Evolutionary conservation across 2,329 filamentous ascomycete species (phyloP), one percentile per base, ranked within the genome.

Genomic region (Lomentospora prolificans): DNA sequence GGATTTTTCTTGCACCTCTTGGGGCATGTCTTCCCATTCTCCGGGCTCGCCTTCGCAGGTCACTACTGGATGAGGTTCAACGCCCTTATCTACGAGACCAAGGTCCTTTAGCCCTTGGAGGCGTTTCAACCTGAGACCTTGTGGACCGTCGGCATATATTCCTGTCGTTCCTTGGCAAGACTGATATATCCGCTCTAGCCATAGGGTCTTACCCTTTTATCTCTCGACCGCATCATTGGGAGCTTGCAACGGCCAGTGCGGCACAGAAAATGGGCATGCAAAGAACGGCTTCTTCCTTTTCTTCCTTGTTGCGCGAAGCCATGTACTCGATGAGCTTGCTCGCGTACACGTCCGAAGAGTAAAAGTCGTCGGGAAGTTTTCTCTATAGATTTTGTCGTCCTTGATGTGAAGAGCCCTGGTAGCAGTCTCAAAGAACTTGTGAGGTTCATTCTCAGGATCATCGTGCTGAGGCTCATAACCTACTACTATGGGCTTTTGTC

Each of bases 181-280:
- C n/a, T n/a, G n/a, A n/a, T n/a, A n/a, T n/a, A n/a, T n/a, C n/a
- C n/a, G n/a, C n/a, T n/a, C n/a, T n/a, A n/a, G n/a, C n/a, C n/a
- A n/a, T n/a, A n/a, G n/a, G n/a, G n/a, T n/a, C n/a, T n/a, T n/a
- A n/a, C n/a, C 80, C 12, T 72, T 72, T 65, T 84, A 85, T 60
- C 81, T 78, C 17, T 73, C 70, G 46, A 79, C 75, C 55, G 77
- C 75, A 58, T 81, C 74, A 53, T 70, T 65, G 0, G 80, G 79
- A 0, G 79, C 79, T 61, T 85, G 81, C 5, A 85, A 66, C 1
- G 81, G 81, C 81, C 81, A 85, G 60, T 85, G 81, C 1, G 81
- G 81, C 0, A 81, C 81, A 0, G 80, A 81, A 64, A 83, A 85
- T 1, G 81, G 79, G 62, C 82, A 84, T 1, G 69, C 79, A 61